Evolutionary conservation across 2,329 filamentous ascomycete genomes (phyloP).

Genomic region (Chaetomium olivaceum): DNA sequence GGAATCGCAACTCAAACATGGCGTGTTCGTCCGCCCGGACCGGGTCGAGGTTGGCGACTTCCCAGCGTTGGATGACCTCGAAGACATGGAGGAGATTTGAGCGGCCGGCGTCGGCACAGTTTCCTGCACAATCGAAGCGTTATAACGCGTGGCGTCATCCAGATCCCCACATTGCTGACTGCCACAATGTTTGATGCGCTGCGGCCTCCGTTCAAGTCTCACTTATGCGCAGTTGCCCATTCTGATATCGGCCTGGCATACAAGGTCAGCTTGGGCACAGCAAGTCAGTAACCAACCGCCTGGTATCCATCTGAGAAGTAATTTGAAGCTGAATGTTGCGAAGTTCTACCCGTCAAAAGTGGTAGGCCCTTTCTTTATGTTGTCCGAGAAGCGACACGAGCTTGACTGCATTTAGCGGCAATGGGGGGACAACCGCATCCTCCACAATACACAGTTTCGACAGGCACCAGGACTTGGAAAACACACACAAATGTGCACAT

Average conservation of each 20-base stretch:
- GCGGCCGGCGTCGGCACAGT: neutral
- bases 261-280: neutral
- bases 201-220: neutral
- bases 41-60: conserved; percentile 76
- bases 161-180: neutral
- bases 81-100: conserved; percentile 75
- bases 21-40: conserved; percentile 77
- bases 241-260: neutral
- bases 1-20: conserved; percentile 65
- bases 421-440: neutral
- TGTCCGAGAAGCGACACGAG: neutral
- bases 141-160: neutral
- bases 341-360: neutral
- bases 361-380: neutral
- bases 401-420: neutral
- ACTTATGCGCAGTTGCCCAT: neutral
- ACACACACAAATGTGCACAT: neutral
- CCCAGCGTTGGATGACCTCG: conserved; percentile 68
- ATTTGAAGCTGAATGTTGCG: no score
- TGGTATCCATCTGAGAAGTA: neutral
- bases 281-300: neutral
- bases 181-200: neutral
- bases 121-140: neutral
- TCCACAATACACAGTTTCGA: neutral
- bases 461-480: neutral